Base-by-base conservation (phyloP, 2,329 filamentous ascomycete genomes). In the Metarhizium brunneum region DNA sequence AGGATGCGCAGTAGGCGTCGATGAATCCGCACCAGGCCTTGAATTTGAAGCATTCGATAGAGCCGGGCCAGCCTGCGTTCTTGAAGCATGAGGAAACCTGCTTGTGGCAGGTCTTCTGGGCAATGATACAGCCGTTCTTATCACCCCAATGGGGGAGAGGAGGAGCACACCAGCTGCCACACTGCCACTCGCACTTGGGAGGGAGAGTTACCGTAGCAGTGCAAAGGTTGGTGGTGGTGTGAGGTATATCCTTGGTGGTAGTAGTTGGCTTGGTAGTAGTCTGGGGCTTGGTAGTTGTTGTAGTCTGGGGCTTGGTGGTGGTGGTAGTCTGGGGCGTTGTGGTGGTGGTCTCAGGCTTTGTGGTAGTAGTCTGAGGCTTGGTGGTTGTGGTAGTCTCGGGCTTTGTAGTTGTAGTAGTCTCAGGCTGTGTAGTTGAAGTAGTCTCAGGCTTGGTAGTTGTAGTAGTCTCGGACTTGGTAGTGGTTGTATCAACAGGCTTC, bases 111-210 rank as follows among this genome's bases (percentile, higher is more conserved):
- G 70, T 73, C 55, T 74, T 72, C 59, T 70, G 71, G 25, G 75
- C 73, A 10, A 59, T 60, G 52, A 67, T 62, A 65, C 80, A 83
- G 49, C 67, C 65, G 47, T 63, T 58, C 55, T 69, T 59, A 62
- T 79, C 70, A 45, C 65, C 64, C 68, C 74, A 83, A 60, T 74
- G 68, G 29, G 78, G 79, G 13, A 82, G 65, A 14, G 77, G 71
- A 49, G 70, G 71, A 42, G 73, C 73, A 63, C 78, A 81, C 78
- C 79, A 83, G 58, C 72, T 74, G 50, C 80, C 80, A 59, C 76
- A 76, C 60, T 75, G 69, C 67, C 79, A 82, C 64, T 82, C 79
- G 66, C 79, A 82, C 35, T 67, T 70, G 50, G 76, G 66, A 10
- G 77, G 73, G 29, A 73, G 65, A 11, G 73, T 70, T 29, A 69